Base-by-base conservation (phyloP, 2,329 filamentous ascomycete species). In the Byssothecium circinans region DNA sequence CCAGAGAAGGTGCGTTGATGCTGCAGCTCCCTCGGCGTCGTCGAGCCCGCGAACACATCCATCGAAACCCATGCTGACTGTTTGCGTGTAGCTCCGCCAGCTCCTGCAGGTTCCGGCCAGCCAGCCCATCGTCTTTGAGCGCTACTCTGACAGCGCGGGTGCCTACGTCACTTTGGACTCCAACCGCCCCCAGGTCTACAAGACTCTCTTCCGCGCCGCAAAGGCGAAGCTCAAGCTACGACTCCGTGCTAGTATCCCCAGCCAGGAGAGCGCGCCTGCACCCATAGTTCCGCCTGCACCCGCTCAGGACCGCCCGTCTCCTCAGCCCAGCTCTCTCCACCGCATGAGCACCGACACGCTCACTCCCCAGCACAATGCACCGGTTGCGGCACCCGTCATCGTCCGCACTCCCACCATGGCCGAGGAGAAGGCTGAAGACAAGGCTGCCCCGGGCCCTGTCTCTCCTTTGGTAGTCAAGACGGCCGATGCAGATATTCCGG, bases 141-240 rank as follows among this genome's bases (percentile, higher is more conserved):
- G 94, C 60, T 99, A 91, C 76, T 97, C 94, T 56, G 94, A 99
- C 74, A 96, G 91, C 56, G 89, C 90, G 56, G 87, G 81, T 37
- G 78, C 84, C 56, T 97, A 88, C 73, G 82, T 97, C 57, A 79
- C 82, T 36, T 85, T 99, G 50, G 87, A 96, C 70, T 78, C 84
- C 53, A 78, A 79, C 68, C 95, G 96, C 66, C 75, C 82, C 8
- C 80, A 88, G 37, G 89, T 95, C 64, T 99, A 96, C 80, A 97
- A 96, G 79, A 94, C 96, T 70, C 86, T 99, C 34, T 92, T 94
- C 70, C 87, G 94, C 64, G 94, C 94, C 58, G 94, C 94, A 56
- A 99, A 96, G 78, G 94, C 94, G 30, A 99, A 99, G 81, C 85
- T 91, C 57, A 99, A 97, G 85, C 85, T 99, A 60, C 91, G 94